These are phyloP conservation scores for Chrysanthemum lavandulifolium DNA, from an alignment of 129 eudicot species.

Conservation along the genomic window DNA sequence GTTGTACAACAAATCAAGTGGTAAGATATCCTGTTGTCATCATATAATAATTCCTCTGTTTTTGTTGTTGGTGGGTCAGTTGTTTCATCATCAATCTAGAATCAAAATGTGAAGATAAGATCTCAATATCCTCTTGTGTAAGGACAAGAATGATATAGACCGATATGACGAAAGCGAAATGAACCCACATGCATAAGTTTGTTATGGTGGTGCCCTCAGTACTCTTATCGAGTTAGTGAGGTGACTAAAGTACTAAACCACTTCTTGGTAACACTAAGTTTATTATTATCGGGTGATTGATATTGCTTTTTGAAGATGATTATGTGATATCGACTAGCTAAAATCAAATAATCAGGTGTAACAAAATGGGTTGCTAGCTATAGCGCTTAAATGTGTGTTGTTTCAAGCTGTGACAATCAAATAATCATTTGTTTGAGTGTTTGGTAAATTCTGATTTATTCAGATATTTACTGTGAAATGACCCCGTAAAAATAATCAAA, in stretches of 20 bases:
- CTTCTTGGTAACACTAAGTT: neutral
- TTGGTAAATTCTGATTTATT: too few species aligned
- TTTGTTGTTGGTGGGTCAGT: slow-evolving; percentile 33
- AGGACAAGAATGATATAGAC: slow-evolving; percentile 27
- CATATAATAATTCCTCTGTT: slow-evolving; percentile 33
- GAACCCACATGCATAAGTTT: slow-evolving; percentile 43
- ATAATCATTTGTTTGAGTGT: too few species aligned
- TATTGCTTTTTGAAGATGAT: too few species aligned
- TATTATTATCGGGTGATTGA: neutral
- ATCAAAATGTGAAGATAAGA: slow-evolving; percentile 36
- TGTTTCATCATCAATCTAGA: slow-evolving; percentile 36
- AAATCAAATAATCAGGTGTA: neutral
- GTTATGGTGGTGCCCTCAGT: slow-evolving; percentile 35
- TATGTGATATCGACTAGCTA: neutral
- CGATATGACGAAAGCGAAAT: slow-evolving; percentile 19
- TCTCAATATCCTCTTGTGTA: slow-evolving; percentile 36
- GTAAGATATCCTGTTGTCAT: slow-evolving; percentile 42
- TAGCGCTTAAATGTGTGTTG: too few species aligned
- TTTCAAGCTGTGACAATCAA: too few species aligned
- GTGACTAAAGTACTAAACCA: slow-evolving; percentile 16
- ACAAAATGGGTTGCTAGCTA: too few species aligned
- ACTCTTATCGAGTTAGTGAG: slow-evolving; percentile 24
- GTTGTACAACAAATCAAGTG: slow-evolving; percentile 42
- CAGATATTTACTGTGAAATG: too few species aligned
- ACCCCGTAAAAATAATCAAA: too few species aligned